Evolutionary conservation across 2,329 filamentous ascomycete genomes (phyloP), one percentile per base, ranked within the genome.

Genomic region (Penicillium sp.): DNA sequence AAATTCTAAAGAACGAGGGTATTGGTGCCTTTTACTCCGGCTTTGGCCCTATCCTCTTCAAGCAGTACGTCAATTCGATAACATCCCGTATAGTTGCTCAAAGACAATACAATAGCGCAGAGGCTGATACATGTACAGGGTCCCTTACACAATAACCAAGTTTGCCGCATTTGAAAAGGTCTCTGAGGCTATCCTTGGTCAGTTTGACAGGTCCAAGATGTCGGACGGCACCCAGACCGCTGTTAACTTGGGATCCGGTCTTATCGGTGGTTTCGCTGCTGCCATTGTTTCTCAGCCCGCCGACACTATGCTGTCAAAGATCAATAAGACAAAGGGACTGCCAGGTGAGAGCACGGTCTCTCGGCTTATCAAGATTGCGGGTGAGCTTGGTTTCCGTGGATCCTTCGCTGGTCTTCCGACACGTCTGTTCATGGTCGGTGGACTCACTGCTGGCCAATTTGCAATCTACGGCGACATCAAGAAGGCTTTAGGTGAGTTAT

Each of bases 121-220:
- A 61, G 48, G 59, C 45, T 34, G 7, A 7, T 7, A 2, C 26
- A 23, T 2, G 41, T 43, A 5, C 62, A 90, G 88, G 83, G 86
- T 95, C 67, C 90, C 90, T 62, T 95, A 95, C 82, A 95, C 90
- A 76, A 92, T 94, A 88, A 82, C 90, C 84, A 95, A 95, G 83
- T 95, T 95, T 81, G 90, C 93, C 77, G 90, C 92, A 69, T 94
- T 85, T 84, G 90, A 95, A 81, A 93, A 93, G 84, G 88, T 91
- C 68, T 80, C 85, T 68, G 90, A 94, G 81, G 70, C 81, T 65
- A 76, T 89, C 79, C 93, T 86, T 83, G 75, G 78, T 66, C 60
- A 71, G 48, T 76, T 88, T 72, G 87, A 90, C 83, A 93, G 92
- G 84, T 77, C 81, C 70, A 81, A 78, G 56, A 77, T 89, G 65